Conservation (phyloP, 768 basidiomycete genomes). For the Porpolomopsis calyptriformis region DNA sequence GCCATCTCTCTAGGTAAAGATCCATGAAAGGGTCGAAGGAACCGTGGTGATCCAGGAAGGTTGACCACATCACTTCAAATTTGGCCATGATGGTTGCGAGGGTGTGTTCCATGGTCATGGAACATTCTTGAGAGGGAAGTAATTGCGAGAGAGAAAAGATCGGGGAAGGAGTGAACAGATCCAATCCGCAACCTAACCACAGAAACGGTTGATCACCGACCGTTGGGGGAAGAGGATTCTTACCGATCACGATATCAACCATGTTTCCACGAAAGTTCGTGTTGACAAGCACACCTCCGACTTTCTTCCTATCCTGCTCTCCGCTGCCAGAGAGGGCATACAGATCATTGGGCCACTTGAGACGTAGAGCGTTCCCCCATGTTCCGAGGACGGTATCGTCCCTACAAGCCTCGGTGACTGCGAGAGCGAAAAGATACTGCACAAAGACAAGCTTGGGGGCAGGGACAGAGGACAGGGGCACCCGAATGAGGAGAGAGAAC, state of each 20-base stretch:
- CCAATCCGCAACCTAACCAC: constrained; percentile 72
- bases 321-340: constrained; percentile 54
- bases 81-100: constrained; percentile 63
- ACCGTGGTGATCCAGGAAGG: constrained; percentile 54
- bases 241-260: constrained; percentile 76
- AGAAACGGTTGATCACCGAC: not conserved
- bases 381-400: constrained; percentile 44
- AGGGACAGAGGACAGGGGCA: constrained; percentile 40
- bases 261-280: constrained; percentile 67
- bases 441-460: constrained; percentile 74
- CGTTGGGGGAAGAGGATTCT: constrained; percentile 14
- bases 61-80: constrained; percentile 72
- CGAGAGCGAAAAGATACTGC: constrained; percentile 86
- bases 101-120: constrained; percentile 61
- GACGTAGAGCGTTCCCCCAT: constrained; percentile 45
- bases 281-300: constrained; percentile 89
- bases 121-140: constrained; percentile 23
- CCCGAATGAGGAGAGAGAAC: constrained; percentile 65
- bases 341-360: constrained; percentile 98
- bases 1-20: constrained; percentile 71
- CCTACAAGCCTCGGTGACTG: constrained; percentile 79
- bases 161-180: constrained; percentile 73
- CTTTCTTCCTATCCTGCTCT: constrained; percentile 52
- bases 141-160: constrained; percentile 75
- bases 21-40: constrained; percentile 76